Evolutionary conservation across 768 basidiomycete genomes (phyloP), one percentile per base, ranked within the genome.

Genomic region (Mycena latifolia): DNA sequence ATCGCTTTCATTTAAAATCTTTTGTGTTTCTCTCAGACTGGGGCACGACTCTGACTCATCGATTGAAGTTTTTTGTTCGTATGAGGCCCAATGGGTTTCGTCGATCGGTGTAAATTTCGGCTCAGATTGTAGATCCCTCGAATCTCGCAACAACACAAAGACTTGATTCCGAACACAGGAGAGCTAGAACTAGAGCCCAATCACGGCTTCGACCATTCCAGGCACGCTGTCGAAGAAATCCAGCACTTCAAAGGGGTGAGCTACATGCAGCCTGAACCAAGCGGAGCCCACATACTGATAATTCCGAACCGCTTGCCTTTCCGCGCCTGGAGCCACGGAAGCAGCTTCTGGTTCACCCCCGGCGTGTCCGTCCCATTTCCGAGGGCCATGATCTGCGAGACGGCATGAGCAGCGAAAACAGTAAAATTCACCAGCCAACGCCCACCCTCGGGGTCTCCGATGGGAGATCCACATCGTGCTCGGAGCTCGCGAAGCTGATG

Each of bases 151-250:
- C 33, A 35, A 35, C 33, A 35, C 33, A 35, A n/a, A n/a, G n/a
- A n/a, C n/a, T n/a, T n/a, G n/a, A n/a, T n/a, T 35, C 33, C 14
- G 33, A 35, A 14, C 33, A 14, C 33, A 35, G 6, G 33, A 35
- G 6, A 35, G 6, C n/a, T n/a, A n/a, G n/a, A n/a, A 37, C 20
- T 43, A 77, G 14, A 82, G 58, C 10, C 82, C 82, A 33, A 84
- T 81, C 11, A 79, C 76, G 12, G 83, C 83, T 68, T 84, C 81
- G 5, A 85, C 76, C 17, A 85, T 73, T 5, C 81, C 82, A 20
- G 82, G 82, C 27, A 81, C 77, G 29, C 75, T 76, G 63, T 83
- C 78, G 65, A 81, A 85, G 63, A 85, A 85, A 70, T 84, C 83
- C 24, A 84, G 74, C 78, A 85, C 84, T 84, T 48, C 18, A 28